Evolutionary conservation across 2,329 filamentous ascomycete genomes (phyloP), one percentile per base, ranked within the genome.

Genomic region (Aspergillus flavus): DNA sequence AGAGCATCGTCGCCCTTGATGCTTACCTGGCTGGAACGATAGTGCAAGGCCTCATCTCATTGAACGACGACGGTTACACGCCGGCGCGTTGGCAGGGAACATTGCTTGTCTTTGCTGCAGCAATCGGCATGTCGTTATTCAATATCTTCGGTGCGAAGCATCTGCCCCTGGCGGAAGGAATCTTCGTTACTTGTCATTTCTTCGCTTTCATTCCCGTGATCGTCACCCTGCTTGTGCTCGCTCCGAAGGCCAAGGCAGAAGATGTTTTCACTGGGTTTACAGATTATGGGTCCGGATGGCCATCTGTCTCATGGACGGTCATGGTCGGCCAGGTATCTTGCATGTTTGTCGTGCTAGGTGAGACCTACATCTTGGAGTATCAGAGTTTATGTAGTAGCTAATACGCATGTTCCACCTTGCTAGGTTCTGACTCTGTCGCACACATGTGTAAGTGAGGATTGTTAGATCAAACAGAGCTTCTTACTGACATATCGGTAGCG

Each of bases 301-400:
- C 57, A n/a, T 48, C 41, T 4, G 16, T 58, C 10, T 48, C 41
- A 19, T 41, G 45, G n/a, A 58, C 41, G 12, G 28, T 58, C 7
- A 58, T 58, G 57, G 57, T 58, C 6, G 57, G 57, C 19, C 57
- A 58, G 26, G 23, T 50, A 26, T 50, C 46, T 32, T 23, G 41
- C 30, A 58, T 58, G 57, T 58, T 57, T 46, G 55, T 57, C 14
- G 55, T 57, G 16, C 5, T 57, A n/a, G 55, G 55, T 57, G 19
- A 46, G 55, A 23, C 0, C 14, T 23, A 7, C 39, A 4, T n/a
- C 12, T 19, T 41, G 6, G 14, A 19, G 16, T 4, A 19, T 41
- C 4, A 19, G 6, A 4, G 16, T 3, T 19, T 14, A n/a, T 45
- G 55, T 2, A 9, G 19, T 16, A 39, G 7, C 30, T 14, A 16